Base-by-base conservation (phyloP, 2,329 filamentous ascomycete genomes). In the Claviceps citrina region DNA sequence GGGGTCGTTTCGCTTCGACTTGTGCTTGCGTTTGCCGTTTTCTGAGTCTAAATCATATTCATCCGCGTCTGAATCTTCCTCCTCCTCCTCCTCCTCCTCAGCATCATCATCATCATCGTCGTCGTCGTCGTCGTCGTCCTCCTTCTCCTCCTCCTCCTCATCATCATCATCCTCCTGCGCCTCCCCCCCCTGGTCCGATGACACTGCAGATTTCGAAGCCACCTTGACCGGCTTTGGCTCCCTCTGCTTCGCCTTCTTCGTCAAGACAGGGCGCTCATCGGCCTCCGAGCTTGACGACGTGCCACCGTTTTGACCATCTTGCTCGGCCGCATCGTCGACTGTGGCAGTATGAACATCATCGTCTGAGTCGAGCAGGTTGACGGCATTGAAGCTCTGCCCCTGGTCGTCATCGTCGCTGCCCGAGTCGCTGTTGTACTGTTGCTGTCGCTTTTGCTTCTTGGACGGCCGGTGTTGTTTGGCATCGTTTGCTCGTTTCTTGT, bases 1-100 rank as follows among this genome's bases (percentile, higher is more conserved):
- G 3, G 91, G 87, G 60, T 98, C 89, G 62, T 94, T 93, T 55
- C 87, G 81, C 64, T 96, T 96, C 12, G 78, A 76, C 53, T 76
- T 81, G 28, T 54, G 54, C 46, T 63, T 61, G 35, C 20, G 30
- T n/a, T 7, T 18, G 15, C 22, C 33, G 32, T 25, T 34, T 13
- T 43, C 41, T 4, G 41, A 40, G 10, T 52, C 38, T 60, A 30
- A 60, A 54, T 20, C 52, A 43, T 58, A 54, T 43, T 58, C 53
- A 37, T 60, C 52, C 38, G 54, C 57, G 31, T 56, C 53, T 30
- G 54, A 53, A 12, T 53, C 53, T 5, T 56, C 59, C 39, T 60
- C 61, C 18, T 63, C 55, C n/a, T 61, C 57, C 2, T 58, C 60
- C 10, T 62, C 58, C 5, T 64, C 61, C 2, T 58, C 60, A n/a